These are phyloP conservation scores for Globisporangium ultimum DNA, from an alignment of 352 stramenopile genomes.

Conservation along the genomic window DNA sequence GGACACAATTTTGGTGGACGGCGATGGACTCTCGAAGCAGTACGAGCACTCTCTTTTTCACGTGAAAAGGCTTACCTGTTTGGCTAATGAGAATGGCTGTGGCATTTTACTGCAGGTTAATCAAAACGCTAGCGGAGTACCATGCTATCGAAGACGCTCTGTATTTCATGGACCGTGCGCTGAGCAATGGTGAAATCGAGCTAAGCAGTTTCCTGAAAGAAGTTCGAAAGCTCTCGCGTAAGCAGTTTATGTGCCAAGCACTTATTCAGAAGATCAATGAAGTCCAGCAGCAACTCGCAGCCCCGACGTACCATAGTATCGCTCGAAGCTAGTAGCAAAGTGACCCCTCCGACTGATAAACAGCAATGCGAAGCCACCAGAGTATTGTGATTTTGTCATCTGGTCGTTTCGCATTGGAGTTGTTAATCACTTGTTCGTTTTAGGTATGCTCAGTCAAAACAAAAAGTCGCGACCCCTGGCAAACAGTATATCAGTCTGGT, in stretches of 20 bases:
- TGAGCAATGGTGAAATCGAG: conserved; percentile 88
- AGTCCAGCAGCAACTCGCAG: conserved; percentile 62
- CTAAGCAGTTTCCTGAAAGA: conserved; percentile 85
- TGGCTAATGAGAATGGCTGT: not conserved
- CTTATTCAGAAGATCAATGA: conserved; percentile 86
- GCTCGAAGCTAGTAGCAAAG: conserved; percentile 5
- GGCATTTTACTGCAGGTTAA: conserved; percentile 32
- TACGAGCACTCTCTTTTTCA: conserved; percentile 26
- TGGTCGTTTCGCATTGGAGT: not conserved
- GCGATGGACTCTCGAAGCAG: conserved; percentile 76
- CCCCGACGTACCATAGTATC: conserved; percentile 51
- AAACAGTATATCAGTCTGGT: no score
- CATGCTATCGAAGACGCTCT: conserved; percentile 88
- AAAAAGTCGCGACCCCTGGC: no score
- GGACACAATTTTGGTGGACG: conserved; percentile 76
- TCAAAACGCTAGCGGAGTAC: conserved; percentile 81
- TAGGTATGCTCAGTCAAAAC: no score
- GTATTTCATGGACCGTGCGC: conserved; percentile 89
- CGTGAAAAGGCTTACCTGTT: not conserved
- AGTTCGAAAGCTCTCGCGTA: conserved; percentile 84
- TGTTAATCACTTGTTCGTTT: no score
- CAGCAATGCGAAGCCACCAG: not conserved
- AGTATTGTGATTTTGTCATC: not conserved
- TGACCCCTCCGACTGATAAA: not conserved
- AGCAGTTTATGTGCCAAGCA: conserved; percentile 89